These are phyloP conservation scores for Astragalus membranaceus DNA, from an alignment of 306 rosid species.

Conservation along the genomic window DNA sequence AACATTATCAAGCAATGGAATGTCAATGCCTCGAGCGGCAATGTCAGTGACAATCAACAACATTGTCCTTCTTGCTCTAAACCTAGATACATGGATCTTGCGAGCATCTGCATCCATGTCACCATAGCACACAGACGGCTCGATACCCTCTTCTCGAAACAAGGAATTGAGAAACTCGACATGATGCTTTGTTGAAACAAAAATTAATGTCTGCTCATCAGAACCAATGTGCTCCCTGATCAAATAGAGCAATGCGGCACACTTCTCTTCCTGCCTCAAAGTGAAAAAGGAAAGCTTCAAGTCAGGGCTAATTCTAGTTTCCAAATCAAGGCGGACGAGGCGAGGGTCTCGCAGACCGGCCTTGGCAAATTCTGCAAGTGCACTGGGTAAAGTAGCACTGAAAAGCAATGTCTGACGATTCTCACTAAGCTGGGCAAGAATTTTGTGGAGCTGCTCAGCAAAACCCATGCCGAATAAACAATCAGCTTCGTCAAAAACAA, in stretches of 20 bases:
- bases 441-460: conserved; percentile 77
- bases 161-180: conserved; percentile 71
- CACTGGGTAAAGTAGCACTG: conserved; percentile 88
- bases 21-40: conserved; percentile 95
- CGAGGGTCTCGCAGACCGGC: conserved; percentile 91
- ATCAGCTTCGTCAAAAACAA: conserved; percentile 92
- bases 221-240: conserved; percentile 67
- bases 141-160: conserved; percentile 78
- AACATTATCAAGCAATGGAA: conserved; percentile 94
- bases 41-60: conserved; percentile 83
- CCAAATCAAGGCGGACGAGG: conserved; percentile 82
- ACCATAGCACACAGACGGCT: conserved; percentile 88
- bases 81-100: conserved; percentile 68
- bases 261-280: conserved; percentile 76
- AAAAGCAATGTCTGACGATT: conserved; percentile 88
- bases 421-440: conserved; percentile 72
- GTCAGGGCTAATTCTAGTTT: conserved; percentile 85
- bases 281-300: conserved; percentile 77
- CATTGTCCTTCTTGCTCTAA: conserved; percentile 88
- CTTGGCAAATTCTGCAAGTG: conserved; percentile 95
- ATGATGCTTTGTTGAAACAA: conserved; percentile 86
- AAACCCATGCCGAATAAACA: conserved; percentile 83
- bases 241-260: conserved; percentile 65
- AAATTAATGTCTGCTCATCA: conserved; percentile 76
- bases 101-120: conserved; percentile 99